These are phyloP conservation scores for Monosporozyma solicola DNA, from an alignment of 805 yeast genomes.

Conservation along the genomic window DNA sequence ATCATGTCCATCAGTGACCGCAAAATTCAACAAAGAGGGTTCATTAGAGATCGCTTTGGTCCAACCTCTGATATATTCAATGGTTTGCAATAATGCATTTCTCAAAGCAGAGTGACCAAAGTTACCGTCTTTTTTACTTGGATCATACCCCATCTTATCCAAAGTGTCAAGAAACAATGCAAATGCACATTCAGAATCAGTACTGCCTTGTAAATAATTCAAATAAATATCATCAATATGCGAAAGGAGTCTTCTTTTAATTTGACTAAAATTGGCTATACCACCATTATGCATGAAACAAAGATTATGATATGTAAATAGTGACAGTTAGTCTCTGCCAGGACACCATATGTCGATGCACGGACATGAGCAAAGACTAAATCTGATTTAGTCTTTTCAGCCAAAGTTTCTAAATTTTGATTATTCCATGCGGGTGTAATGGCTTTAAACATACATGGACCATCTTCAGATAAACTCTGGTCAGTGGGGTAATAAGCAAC, in stretches of 20 bases:
- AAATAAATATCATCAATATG: slow-evolving; percentile 77
- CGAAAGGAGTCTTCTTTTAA: slow-evolving; percentile 63
- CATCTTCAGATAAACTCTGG: slow-evolving; percentile 43
- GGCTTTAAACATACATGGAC: slow-evolving; percentile 90
- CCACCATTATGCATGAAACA: slow-evolving; percentile 99
- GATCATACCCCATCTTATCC: slow-evolving; percentile 66
- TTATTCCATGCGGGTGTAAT: slow-evolving; percentile 99
- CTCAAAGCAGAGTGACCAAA: slow-evolving; percentile 52
- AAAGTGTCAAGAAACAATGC: slow-evolving; percentile 77
- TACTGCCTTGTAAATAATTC: slow-evolving; percentile 77
- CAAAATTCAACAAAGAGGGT: slow-evolving; percentile 86
- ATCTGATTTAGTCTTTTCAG: slow-evolving; percentile 77
- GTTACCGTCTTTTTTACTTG: slow-evolving; percentile 37
- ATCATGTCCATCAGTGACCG: slow-evolving; percentile 85
- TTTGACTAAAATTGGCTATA: slow-evolving; percentile 57
- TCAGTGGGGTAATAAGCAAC: slow-evolving; percentile 82
- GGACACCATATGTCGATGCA: slow-evolving; percentile 90
- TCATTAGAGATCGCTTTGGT: slow-evolving; percentile 53
- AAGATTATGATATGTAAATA: slow-evolving; percentile 75
- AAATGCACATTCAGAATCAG: slow-evolving; percentile 94
- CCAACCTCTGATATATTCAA: slow-evolving; percentile 72
- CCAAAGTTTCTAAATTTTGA: slow-evolving; percentile 73
- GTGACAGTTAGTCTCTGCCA: slow-evolving; percentile 94
- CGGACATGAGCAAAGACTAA: slow-evolving; percentile 92
- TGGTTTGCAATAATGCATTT: slow-evolving; percentile 62